A percentile compares a stretch with the other conserved stretches of the same genome.
Conservation (phyloP, 495 filamentous ascomycete species). For the Rostrohypoxylon terebratum region DNA sequence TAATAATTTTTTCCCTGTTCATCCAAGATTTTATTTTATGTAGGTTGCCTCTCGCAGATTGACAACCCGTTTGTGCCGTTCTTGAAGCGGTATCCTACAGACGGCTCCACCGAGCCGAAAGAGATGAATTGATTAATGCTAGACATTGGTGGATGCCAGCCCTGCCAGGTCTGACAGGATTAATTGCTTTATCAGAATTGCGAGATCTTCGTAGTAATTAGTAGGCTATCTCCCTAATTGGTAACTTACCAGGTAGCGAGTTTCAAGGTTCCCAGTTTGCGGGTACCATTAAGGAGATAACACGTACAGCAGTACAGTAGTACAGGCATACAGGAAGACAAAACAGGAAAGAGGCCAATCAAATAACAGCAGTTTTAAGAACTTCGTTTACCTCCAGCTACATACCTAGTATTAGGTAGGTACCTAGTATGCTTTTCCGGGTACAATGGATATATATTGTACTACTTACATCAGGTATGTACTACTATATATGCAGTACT, state of each 20-base stretch:
- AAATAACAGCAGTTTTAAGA: not conserved
- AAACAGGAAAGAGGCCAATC: not conserved
- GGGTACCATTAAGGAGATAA: slow-evolving; percentile 5
- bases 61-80: not conserved
- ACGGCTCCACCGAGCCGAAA: not conserved
- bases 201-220: not conserved
- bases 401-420: not conserved
- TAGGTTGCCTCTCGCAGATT: slow-evolving; percentile 23
- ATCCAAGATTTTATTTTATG: not conserved
- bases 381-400: not conserved
- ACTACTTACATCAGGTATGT: too few relatives aligned
- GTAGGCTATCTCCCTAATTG: slow-evolving; percentile 5
- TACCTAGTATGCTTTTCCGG: not conserved
- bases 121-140: not conserved
- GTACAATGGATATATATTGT: too few relatives aligned
- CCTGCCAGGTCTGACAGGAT: not conserved
- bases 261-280: slow-evolving; percentile 4
- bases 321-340: not conserved
- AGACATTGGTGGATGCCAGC: not conserved
- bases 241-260: not conserved
- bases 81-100: not conserved
- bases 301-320: too few relatives aligned
- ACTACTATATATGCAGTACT: too few relatives aligned
- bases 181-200: slow-evolving; percentile 7
- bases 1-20: not conserved